Evolutionary conservation across 345 rosid genomes (phyloP), one percentile per base, ranked within the genome.

Genomic region (Hevea brasiliensis): DNA sequence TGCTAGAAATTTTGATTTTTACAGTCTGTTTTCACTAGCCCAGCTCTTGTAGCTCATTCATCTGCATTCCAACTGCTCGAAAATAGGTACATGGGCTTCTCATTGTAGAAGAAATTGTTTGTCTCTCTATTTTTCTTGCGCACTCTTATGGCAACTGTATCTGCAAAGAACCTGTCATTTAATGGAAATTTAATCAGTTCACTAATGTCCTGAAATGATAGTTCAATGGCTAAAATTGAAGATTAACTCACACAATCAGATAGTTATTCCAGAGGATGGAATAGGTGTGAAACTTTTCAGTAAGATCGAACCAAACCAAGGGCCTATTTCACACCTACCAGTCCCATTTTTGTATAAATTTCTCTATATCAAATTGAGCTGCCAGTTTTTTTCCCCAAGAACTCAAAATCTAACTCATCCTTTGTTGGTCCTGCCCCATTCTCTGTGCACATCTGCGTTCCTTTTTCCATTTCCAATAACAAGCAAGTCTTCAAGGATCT

Each of bases 31-130:
- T 95, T 92, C 90, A 91, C 99, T 0, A 91, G 82, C 17, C 99
- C 99, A 0, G 98, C 98, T 59, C 97, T 81, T 3, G 99, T 95
- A 11, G 98, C 99, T 98, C 98, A 95, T 0, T 95, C 98, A 41
- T 95, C 99, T 0, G 98, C 99, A 76, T 92, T 92, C 98, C 99
- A 95, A 14, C 92, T 89, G 82, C 97, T 92, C 11, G 99, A 95
- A 82, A 92, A 95, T 44, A 95, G 81, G 87, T 86, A 91, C 99
- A 95, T 91, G 0, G 98, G 99, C 89, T 91, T 95, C 84, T 89
- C 94, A 65, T 91, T 83, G 3, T 98, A 98, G 81, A 92, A 95
- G 87, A 92, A 95, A 60, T 87, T 77, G 78, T 95, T 95, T 24
- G 76, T 68, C 18, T 92, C 71, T 0, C 94, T 96, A 26, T 91